These are phyloP conservation scores for Recurvomyces mirabilis DNA, from an alignment of 495 filamentous ascomycete genomes.

Conservation along the genomic window DNA sequence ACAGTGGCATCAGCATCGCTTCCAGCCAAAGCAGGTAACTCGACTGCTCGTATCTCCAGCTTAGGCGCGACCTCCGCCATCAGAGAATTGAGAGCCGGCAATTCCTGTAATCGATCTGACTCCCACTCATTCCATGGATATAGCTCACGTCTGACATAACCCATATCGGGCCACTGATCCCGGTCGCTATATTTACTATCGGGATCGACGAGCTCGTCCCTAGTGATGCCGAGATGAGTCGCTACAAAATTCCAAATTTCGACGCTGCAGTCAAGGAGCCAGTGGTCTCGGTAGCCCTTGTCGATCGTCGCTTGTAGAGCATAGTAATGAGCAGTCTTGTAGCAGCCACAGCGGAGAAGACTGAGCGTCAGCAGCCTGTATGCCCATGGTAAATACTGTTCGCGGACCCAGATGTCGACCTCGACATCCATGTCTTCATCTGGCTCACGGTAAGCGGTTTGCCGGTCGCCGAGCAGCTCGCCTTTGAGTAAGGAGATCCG, in stretches of 20 bases:
- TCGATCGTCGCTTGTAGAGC: neutral
- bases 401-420: neutral
- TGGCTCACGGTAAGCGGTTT: neutral
- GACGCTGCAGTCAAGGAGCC: neutral
- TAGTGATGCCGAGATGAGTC: neutral
- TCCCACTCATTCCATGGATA: conserved; percentile 93
- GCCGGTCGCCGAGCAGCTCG: neutral
- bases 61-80: conserved; percentile 56
- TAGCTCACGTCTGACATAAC: conserved; percentile 69
- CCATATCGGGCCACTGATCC: conserved; percentile 47
- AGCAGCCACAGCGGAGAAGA: neutral
- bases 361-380: neutral
- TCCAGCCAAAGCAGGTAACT: conserved; percentile 53
- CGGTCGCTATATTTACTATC: neutral
- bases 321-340: neutral
- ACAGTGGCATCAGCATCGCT: conserved; percentile 33
- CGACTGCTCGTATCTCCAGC: conserved; percentile 57
- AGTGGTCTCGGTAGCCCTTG: neutral
- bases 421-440: conserved; percentile 3
- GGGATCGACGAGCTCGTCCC: neutral
- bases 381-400: conserved; percentile 2
- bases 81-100: conserved; percentile 54
- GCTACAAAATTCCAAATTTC: neutral
- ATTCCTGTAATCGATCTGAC: conserved; percentile 63
- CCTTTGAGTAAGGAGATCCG: neutral